These are phyloP conservation scores for Tothia fuscella DNA, from an alignment of 2,329 filamentous ascomycete genomes.

Conservation along the genomic window DNA sequence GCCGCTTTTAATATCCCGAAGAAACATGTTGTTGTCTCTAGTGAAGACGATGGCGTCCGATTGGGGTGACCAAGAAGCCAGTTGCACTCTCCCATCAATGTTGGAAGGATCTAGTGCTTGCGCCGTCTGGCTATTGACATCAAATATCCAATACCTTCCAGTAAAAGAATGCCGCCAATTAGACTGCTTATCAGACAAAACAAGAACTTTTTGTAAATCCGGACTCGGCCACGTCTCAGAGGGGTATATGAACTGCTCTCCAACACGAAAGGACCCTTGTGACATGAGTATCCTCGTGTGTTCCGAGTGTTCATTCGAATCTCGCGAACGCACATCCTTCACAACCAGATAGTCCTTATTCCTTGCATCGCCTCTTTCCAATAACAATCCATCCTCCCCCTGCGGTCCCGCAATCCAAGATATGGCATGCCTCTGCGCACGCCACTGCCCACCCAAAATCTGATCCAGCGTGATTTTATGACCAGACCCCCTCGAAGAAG, in stretches of 20 bases:
- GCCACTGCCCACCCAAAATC: constrained; percentile 55
- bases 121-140: constrained; percentile 67
- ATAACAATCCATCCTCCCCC: constrained; percentile 71
- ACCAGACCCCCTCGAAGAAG: constrained; percentile 47
- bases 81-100: constrained; percentile 56
- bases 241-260: constrained; percentile 44
- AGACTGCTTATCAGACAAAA: constrained; percentile 58
- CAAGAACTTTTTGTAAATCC: constrained; percentile 73
- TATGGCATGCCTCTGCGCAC: constrained; percentile 50
- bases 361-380: constrained; percentile 52
- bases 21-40: constrained; percentile 76
- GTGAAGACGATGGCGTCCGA: constrained; percentile 87
- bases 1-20: constrained; percentile 54
- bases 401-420: constrained; percentile 65
- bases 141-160: constrained; percentile 80
- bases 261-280: constrained; percentile 47
- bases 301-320: constrained; percentile 22
- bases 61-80: constrained; percentile 80
- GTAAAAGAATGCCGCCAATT: constrained; percentile 89
- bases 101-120: constrained; percentile 65
- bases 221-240: constrained; percentile 61
- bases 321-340: constrained; percentile 61
- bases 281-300: constrained; percentile 61
- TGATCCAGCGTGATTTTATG: constrained; percentile 65
- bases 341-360: constrained; percentile 70